Evolutionary conservation across 345 rosid genomes (phyloP).

Genomic region (Cardamine occulta): DNA sequence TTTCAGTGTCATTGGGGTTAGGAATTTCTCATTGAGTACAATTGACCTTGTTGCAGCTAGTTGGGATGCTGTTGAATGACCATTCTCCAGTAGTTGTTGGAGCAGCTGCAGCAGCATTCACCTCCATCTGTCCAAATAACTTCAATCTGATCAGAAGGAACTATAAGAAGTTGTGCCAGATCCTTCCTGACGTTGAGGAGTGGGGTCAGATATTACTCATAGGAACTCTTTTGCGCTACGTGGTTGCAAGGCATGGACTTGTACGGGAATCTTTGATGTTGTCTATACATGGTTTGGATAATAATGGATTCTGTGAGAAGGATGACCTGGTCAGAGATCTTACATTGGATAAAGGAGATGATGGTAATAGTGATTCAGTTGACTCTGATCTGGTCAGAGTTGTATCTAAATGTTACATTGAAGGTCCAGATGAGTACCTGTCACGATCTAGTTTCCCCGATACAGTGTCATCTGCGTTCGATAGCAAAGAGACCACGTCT

Average conservation of each 20-base stretch:
- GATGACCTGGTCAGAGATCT: slow-evolving; percentile 49
- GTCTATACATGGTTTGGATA: slow-evolving; percentile 53
- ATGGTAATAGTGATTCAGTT: slow-evolving; percentile 40
- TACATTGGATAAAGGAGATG: slow-evolving; percentile 46
- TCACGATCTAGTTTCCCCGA: slow-evolving; percentile 60
- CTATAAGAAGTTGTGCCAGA: slow-evolving; percentile 78
- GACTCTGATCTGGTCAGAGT: slow-evolving; percentile 43
- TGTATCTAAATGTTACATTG: slow-evolving; percentile 78
- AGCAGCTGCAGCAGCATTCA: slow-evolving; percentile 92
- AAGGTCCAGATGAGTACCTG: slow-evolving; percentile 90
- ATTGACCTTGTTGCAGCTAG: slow-evolving; percentile 59
- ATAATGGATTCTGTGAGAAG: slow-evolving; percentile 49
- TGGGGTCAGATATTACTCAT: slow-evolving; percentile 96
- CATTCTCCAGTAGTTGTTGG: slow-evolving; percentile 94
- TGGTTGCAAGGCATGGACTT: slow-evolving; percentile 83
- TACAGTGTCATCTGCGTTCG: slow-evolving; percentile 45
- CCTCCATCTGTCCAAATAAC: slow-evolving; percentile 84
- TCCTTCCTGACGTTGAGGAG: slow-evolving; percentile 97
- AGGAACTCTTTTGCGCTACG: slow-evolving; percentile 76
- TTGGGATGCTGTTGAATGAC: slow-evolving; percentile 80
- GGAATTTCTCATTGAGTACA: slow-evolving; percentile 1
- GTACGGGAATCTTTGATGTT: slow-evolving; percentile 89
- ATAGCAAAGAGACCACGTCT: slow-evolving; percentile 61
- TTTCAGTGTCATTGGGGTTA: not conserved
- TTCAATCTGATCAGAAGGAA: slow-evolving; percentile 69